These are phyloP conservation scores for Exophiala oligosperma DNA, from an alignment of 2,329 filamentous ascomycete genomes.

Conservation along the genomic window DNA sequence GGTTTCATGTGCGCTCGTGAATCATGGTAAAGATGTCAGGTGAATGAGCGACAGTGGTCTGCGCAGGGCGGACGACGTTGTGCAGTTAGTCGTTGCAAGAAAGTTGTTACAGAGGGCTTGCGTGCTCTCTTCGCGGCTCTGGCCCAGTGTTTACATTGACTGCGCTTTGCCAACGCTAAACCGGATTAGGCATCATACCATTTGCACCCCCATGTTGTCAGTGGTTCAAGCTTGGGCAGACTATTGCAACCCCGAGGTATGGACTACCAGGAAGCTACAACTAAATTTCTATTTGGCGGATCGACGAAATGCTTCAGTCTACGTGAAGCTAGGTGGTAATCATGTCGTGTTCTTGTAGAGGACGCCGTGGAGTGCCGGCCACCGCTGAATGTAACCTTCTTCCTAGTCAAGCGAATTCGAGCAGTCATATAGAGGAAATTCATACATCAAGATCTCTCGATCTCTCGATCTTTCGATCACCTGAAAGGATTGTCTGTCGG, in stretches of 20 bases:
- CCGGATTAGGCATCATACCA: not conserved
- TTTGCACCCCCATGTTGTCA: not conserved
- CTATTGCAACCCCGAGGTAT: not conserved
- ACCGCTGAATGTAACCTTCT: too few species aligned
- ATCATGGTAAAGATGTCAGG: not conserved
- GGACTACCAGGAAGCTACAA: too few species aligned
- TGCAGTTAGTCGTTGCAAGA: not conserved
- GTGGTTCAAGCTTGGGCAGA: not conserved
- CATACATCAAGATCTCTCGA: too few species aligned
- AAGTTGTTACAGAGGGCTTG: not conserved
- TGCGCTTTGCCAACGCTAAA: not conserved
- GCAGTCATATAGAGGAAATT: too few species aligned
- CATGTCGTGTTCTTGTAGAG: too few species aligned
- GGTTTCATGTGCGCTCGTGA: not conserved
- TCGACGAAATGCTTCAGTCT: too few species aligned
- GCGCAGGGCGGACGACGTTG: not conserved
- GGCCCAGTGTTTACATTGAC: constrained; percentile 2
- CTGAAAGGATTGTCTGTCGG: too few species aligned
- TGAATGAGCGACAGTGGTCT: not conserved
- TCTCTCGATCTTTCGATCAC: too few species aligned
- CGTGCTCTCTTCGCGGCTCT: not conserved
- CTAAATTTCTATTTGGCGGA: not conserved
- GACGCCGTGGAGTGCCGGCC: too few species aligned
- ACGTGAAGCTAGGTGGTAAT: too few species aligned
- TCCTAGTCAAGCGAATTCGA: too few species aligned